Base-by-base conservation (phyloP, 2,329 filamentous ascomycete species). In the Zasmidium angulare region DNA sequence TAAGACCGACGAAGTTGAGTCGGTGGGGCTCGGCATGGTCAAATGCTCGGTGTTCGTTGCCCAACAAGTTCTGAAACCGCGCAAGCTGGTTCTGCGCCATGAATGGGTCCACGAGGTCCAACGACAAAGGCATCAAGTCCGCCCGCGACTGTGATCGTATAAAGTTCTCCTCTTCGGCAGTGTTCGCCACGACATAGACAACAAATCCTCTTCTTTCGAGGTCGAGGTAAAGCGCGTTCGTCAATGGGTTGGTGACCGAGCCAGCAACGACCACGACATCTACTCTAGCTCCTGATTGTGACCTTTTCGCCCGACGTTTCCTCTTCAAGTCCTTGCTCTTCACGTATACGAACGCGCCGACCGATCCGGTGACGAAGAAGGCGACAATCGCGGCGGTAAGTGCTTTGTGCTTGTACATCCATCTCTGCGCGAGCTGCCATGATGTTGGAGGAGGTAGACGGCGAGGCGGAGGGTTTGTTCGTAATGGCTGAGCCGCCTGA, bases 201-300 rank as follows among this genome's bases (percentile, higher is more conserved):
- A 98, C 90, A 74, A 96, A 98, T 3, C 95, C 95, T 64, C 92
- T 86, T 60, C 92, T 83, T 77, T 98, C 95, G 66, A 99, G 81
- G 71, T 99, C 95, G 50, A 93, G 77, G 1, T 91, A 87, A 55
- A 98, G 80, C 11, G 91, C 91, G 69, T 88, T 89, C 6, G 91
- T 93, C 70, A 97, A 82, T 17, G 93, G 89, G 69, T 96, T 87
- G 52, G 88, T 86, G 1, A 91, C 89, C 20, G 91, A 92, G n/a
- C 93, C 93, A 21, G 92, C 92, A 63, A 98, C 84, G 24, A 98
- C 89, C 40, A 89, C 82, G 55, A 98, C 93, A 75, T 99, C 95
- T 64, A 88, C 86, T 55, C 95, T 84, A 2, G 90, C 91, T 22
- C 95, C 95, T 77, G 91, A 96, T 52, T 84, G 82, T 2, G 91